These are phyloP conservation scores for Xerocomus minutiporus DNA, from an alignment of 1,284 basidiomycete species.

Conservation along the genomic window DNA sequence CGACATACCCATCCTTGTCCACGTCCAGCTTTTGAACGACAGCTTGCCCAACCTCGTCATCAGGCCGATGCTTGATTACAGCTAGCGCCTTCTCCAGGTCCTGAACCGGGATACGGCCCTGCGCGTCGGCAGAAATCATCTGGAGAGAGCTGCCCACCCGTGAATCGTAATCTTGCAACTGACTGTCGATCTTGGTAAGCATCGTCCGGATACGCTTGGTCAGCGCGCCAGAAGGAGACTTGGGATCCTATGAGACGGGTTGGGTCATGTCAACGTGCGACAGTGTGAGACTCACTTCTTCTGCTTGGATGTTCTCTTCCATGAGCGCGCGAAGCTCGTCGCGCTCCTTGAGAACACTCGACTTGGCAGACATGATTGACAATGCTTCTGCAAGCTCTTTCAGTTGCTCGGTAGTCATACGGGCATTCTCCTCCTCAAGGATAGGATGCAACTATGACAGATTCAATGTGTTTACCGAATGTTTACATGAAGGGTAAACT, in stretches of 20 bases:
- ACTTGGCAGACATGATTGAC: slow-evolving; percentile 88
- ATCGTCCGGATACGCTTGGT: slow-evolving; percentile 94
- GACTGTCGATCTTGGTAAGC: slow-evolving; percentile 93
- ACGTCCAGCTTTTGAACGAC: slow-evolving; percentile 94
- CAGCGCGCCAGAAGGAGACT: slow-evolving; percentile 74
- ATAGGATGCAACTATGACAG: slow-evolving; percentile 44
- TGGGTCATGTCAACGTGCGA: slow-evolving; percentile 1
- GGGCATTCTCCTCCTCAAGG: slow-evolving; percentile 61
- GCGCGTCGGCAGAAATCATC: slow-evolving; percentile 88
- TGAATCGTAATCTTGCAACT: slow-evolving; percentile 88
- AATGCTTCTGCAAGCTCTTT: slow-evolving; percentile 92
- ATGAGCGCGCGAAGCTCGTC: slow-evolving; percentile 86
- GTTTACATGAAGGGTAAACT: neutral
- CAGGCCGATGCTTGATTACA: slow-evolving; percentile 91
- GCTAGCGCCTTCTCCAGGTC: slow-evolving; percentile 89
- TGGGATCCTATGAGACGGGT: slow-evolving; percentile 54
- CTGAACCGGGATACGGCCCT: slow-evolving; percentile 87
- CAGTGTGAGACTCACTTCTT: slow-evolving; percentile 53
- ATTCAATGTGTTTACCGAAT: neutral
- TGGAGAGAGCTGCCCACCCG: slow-evolving; percentile 90
- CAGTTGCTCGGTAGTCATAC: slow-evolving; percentile 97
- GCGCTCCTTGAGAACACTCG: slow-evolving; percentile 95
- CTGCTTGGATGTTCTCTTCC: slow-evolving; percentile 86
- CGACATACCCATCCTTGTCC: slow-evolving; percentile 93
- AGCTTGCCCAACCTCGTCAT: slow-evolving; percentile 85